Conservation (phyloP, 2,329 filamentous ascomycete species). For the Penicillium hesseltinei region DNA sequence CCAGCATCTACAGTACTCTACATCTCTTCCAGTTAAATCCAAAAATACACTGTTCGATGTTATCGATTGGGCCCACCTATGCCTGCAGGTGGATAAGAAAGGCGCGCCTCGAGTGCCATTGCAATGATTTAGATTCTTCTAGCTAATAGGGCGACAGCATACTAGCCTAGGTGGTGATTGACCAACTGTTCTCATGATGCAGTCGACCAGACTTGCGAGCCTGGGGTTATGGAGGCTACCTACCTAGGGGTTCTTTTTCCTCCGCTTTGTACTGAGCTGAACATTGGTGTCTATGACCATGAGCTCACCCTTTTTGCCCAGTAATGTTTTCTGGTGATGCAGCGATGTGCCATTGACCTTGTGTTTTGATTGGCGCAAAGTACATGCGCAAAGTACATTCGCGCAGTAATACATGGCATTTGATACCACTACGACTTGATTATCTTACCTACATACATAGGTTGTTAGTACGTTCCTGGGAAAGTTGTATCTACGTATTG, state of each 20-base stretch:
- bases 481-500: neutral
- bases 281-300: neutral
- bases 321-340: neutral
- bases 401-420: neutral
- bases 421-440: neutral
- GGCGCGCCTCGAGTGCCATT: neutral
- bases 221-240: neutral
- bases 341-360: neutral
- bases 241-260: neutral
- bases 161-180: neutral
- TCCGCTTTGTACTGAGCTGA: neutral
- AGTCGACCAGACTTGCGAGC: neutral
- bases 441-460: neutral
- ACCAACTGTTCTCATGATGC: neutral
- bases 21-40: constrained; percentile 37
- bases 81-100: neutral
- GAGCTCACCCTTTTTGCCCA: neutral
- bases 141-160: neutral
- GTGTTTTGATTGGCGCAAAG: neutral
- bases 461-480: neutral
- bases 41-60: neutral
- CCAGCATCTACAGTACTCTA: constrained; percentile 33
- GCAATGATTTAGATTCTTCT: neutral
- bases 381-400: neutral
- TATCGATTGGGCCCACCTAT: neutral